Evolutionary conservation across 1,284 basidiomycete species (phyloP), one percentile per base, ranked within the genome.

Genomic region (Pholiota adiposa): DNA sequence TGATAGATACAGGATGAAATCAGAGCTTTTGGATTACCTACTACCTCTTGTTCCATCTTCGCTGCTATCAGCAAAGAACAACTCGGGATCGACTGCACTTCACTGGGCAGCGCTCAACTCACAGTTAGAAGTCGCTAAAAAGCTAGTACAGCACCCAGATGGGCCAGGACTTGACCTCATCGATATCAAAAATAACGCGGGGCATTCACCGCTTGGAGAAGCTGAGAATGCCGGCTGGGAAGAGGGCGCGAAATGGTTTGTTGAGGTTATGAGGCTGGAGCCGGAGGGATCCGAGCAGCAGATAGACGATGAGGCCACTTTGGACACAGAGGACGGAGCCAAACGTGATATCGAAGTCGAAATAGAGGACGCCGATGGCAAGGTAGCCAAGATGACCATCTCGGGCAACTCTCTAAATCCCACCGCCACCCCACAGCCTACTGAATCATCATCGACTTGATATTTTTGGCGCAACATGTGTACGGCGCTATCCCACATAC

Each of bases 91-190:
- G 14, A 95, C 92, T 1, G 81, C 94, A 4, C 76, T 96, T 9
- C 94, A 96, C 71, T 96, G 94, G 94, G 94, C 94, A 0, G 86
- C 91, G 1, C 72, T 94, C 41, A 96, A 96, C 74, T 80, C 84
- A 14, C 93, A 96, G 65, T 81, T 96, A 5, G 69, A 75, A 8
- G 74, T 87, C 54, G 83, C 86, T 1, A 81, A 90, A 72, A 79
- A 79, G n/a, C 84, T 96, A 33, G 85, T 94, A 12, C 73, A 78
- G 56, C 80, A 80, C 64, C 76, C 82, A 0, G 67, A 66, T 19
- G 87, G 88, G 0, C 84, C 86, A 0, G 90, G 90, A 0, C 69
- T 82, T 2, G 79, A 81, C 66, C 72, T 93, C 54, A 90, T 94
- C 58, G 89, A 92, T 67, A 79, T 88, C 51, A 90, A 88, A 72